A percentile compares a stretch with the other conserved stretches of the same genome.
Evolutionary conservation across 495 filamentous ascomycete species (phyloP).

Genomic region (Hyphodiscus hymeniophilus): DNA sequence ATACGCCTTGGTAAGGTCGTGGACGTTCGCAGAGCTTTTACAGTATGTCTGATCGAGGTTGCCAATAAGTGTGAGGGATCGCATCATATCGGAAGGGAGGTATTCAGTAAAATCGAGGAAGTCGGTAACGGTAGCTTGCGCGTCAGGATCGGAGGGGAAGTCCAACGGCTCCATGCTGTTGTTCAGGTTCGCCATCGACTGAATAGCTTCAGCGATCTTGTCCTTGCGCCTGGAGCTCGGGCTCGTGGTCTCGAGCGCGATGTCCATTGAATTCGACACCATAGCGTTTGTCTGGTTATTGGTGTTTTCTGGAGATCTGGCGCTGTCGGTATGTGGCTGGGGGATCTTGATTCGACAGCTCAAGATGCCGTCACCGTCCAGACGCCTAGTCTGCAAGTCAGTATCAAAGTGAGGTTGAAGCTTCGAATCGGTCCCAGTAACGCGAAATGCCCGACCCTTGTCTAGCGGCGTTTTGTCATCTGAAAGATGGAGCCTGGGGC

Average conservation of each 20-base stretch:
- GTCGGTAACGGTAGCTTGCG: constrained; percentile 88
- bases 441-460: neutral
- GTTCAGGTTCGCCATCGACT: constrained; percentile 18
- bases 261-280: constrained; percentile 7
- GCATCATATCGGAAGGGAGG: constrained; percentile 84
- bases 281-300: neutral
- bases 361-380: constrained; percentile 19
- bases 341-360: constrained; percentile 23
- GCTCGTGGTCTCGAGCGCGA: constrained; percentile 14
- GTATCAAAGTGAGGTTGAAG: neutral
- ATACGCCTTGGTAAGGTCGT: constrained; percentile 68
- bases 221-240: constrained; percentile 20
- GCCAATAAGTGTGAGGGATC: constrained; percentile 81
- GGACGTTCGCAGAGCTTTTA: constrained; percentile 54
- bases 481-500: neutral
- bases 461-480: neutral
- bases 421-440: neutral
- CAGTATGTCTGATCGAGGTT: constrained; percentile 69
- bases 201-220: constrained; percentile 21
- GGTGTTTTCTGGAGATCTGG: neutral
- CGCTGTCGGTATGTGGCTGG: constrained; percentile 1
- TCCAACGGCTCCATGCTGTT: constrained; percentile 17
- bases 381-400: constrained; percentile 9
- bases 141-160: constrained; percentile 64
- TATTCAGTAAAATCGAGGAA: constrained; percentile 96